Base-by-base conservation (phyloP, 108 stramenopile species). In the Nitzschia sp. region DNA sequence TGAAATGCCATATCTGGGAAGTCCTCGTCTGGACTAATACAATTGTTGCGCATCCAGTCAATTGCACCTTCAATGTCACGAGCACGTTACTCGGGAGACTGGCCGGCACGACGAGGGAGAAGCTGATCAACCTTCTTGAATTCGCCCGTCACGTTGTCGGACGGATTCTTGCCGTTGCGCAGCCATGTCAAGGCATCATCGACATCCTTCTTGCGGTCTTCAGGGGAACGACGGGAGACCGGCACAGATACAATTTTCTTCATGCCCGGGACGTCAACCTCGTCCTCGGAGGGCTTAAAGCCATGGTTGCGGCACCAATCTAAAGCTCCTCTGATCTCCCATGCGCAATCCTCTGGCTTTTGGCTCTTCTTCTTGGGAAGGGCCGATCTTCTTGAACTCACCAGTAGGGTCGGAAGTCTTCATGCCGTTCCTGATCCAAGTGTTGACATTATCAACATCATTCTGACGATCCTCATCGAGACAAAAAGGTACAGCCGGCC, bases 11-110 rank as follows among this genome's bases (percentile, higher is more conserved):
- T 38, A 46, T 67, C 64, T 3, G 68, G 42, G 17, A 21, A 5
- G 1, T 9, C 35, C 6, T 59, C 66, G 45, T 54, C 66, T 18
- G 66, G 66, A n/a, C 6, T 13, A 4, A 59, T 27, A 18, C 68
- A 57, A n/a, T 29, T 49, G 33, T 62, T 79, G 8, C 78, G n/a
- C 36, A 79, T 55, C 78, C 78, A 81, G 42, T 81, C 70, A 21
- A 81, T 32, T 32, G 62, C 74, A 32, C 69, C 60, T 59, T 75
- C 74, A 26, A 81, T 68, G 33, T 64, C 53, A 6, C 46, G 57
- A n/a, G 69, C 64, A 23, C 70, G 54, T 33, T 61, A 49, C 9
- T 54, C 34, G 5, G 58, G 47, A 2, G 53, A 9, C 23, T 66
- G 73, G 4, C 46, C 31, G 3, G 27, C 25, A 36, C 24, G 62